Evolutionary conservation across 1,284 basidiomycete genomes (phyloP), one percentile per base, ranked within the genome.

Genomic region (Ganoderma multipileum): DNA sequence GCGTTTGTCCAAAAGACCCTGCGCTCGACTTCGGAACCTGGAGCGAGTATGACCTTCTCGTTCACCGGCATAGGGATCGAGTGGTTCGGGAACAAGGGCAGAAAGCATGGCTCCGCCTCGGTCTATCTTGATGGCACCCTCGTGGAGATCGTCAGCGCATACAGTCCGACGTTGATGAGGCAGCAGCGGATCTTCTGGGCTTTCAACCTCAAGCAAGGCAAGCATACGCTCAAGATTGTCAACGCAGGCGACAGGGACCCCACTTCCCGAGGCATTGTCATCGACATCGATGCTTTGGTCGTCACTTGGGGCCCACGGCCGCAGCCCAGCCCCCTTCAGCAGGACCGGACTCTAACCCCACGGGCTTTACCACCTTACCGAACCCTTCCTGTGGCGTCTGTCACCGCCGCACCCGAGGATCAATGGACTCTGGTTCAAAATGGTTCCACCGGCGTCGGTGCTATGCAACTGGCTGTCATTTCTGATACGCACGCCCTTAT

Each of bases 391-490:
- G 75, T 72, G 62, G 57, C 74, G 77, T 81, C 79, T 62, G 72
- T 74, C 23, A 61, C 38, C 26, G 60, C 69, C 28, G 38, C 66
- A 18, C 30, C 75, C 12, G 71, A 68, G 38, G 68, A 71, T 30
- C 76, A 76, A 11, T 90, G 89, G 89, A 80, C 80, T 4, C 75
- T 90, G 52, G 74, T 74, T 39, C 87, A 91, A 76, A 81, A 85
- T 63, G 91, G 94, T 8, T 83, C 85, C 18, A 93, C 92, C 16
- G 94, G 94, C n/a, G 91, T 95, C 16, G 82, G 88, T 65, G 94
- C 93, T 2, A 95, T 95, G 94, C 93, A 95, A 77, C 78, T 95
- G 63, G 83, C 84, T 3, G 82, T 95, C 69, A 85, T 95, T 69
- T 94, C 91, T 3, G 76, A 87, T 26, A 87, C 84, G n/a, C 90